phyloP scores from a whole-genome alignment of 208 protist species.

The Leptomonas seymouri region DNA sequence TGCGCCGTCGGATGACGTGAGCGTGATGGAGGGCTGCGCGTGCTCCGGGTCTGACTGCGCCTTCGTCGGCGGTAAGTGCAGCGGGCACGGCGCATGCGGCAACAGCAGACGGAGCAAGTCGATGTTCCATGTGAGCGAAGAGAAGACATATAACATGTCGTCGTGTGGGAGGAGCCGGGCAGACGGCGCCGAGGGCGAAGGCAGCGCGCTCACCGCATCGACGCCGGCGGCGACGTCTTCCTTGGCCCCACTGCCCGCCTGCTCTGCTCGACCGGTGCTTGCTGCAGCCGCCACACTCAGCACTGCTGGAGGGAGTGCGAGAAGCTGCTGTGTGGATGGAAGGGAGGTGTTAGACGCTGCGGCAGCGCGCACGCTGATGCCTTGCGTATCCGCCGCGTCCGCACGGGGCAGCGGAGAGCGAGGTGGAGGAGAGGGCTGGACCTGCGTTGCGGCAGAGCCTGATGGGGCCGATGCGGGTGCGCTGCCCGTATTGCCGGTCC shows the following conservation, averaged over 20 bases:
- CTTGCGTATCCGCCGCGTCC: background rate
- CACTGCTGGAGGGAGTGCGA: background rate
- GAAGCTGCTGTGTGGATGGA: no score
- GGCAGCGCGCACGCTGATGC: background rate
- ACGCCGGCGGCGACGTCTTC: background rate
- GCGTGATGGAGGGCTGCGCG: no score
- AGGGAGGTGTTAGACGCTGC: background rate
- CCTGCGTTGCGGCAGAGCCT: background rate
- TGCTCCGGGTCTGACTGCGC: background rate
- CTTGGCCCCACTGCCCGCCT: background rate
- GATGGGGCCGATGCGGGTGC: background rate
- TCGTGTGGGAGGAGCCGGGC: slow-evolving; percentile 40
- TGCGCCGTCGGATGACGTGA: no score
- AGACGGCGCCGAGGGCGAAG: background rate
- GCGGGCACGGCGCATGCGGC: slow-evolving; percentile 46
- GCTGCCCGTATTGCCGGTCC: no score
- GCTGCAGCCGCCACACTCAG: background rate
- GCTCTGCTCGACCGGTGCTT: no score
- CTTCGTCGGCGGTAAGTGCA: slow-evolving; percentile 22
- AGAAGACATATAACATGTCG: slow-evolving; percentile 59
- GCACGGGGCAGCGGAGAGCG: background rate
- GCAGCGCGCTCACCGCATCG: background rate
- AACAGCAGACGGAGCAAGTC: slow-evolving; percentile 67
- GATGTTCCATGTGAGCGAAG: slow-evolving; percentile 69
- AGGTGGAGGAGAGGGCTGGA: slow-evolving; percentile 1